Evolutionary conservation across 345 rosid species (phyloP).

Genomic region (Syzygium aromaticum): DNA sequence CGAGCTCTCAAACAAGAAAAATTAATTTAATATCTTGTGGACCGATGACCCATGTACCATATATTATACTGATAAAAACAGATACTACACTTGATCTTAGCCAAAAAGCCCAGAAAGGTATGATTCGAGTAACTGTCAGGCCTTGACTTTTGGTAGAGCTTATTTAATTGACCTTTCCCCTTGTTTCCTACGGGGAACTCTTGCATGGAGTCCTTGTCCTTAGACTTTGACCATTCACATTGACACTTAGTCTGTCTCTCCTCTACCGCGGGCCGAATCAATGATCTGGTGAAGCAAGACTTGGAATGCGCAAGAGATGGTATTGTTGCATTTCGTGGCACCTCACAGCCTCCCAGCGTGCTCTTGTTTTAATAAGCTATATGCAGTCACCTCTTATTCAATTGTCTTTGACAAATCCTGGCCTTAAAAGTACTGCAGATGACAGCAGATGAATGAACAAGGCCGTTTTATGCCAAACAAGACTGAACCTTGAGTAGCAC

Average conservation of each 20-base stretch:
- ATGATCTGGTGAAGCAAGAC: not conserved
- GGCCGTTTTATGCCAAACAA: accelerated
- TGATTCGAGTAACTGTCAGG: not conserved
- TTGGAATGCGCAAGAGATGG: not conserved
- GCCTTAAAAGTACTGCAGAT: not conserved
- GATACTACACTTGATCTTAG: conserved; percentile 61
- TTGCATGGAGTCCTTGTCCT: not conserved
- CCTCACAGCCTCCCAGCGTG: not conserved
- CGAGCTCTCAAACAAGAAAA: conserved; percentile 9
- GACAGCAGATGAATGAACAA: not conserved
- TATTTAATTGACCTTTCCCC: not conserved
- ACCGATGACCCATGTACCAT: conserved; percentile 30
- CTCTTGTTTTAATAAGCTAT: not conserved
- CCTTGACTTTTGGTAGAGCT: not conserved
- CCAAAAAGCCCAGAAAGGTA: conserved; percentile 66
- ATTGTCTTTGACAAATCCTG: not conserved
- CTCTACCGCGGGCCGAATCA: accelerated
- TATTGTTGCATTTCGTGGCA: not conserved
- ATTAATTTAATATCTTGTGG: conserved; percentile 36
- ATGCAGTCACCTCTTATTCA: not conserved
- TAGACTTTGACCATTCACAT: not conserved
- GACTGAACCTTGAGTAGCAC: not conserved
- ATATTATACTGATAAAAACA: conserved; percentile 57
- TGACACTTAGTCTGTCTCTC: not conserved
- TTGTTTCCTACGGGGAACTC: not conserved